These are phyloP conservation scores for Penicillium crystallinum DNA, from an alignment of 495 filamentous ascomycete genomes.

Conservation along the genomic window DNA sequence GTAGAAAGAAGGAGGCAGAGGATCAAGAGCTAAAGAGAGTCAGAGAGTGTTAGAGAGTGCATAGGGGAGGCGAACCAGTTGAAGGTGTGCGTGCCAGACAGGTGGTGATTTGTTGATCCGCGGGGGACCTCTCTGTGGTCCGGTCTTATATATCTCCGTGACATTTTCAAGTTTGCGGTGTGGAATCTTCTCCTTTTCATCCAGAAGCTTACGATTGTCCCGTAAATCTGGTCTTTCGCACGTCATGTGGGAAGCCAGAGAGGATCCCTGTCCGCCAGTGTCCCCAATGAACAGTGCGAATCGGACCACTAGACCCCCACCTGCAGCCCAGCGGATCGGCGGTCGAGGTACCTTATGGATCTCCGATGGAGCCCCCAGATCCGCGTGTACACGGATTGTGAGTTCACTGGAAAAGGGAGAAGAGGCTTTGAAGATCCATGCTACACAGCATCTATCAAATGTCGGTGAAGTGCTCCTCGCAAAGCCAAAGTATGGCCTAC, in stretches of 20 bases:
- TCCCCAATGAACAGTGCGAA: not conserved
- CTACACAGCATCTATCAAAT: not conserved
- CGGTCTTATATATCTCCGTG: not conserved
- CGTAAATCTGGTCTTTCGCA: not conserved
- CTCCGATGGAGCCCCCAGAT: not conserved
- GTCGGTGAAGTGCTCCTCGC: not conserved
- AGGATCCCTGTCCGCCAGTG: not conserved
- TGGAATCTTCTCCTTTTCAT: not conserved
- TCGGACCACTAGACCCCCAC: not conserved
- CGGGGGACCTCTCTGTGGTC: not conserved
- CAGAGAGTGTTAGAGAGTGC: not conserved
- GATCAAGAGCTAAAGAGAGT: slow-evolving; percentile 3
- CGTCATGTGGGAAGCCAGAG: not conserved
- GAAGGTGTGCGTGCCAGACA: slow-evolving; percentile 15
- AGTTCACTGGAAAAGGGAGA: not conserved
- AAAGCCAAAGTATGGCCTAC: not conserved
- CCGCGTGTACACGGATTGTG: not conserved
- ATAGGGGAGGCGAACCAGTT: slow-evolving; percentile 9
- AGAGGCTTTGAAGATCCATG: not conserved
- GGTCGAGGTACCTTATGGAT: not conserved
- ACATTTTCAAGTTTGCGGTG: slow-evolving; percentile 1
- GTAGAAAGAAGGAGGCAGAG: not conserved
- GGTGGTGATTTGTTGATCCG: slow-evolving; percentile 28
- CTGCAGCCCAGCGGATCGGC: not conserved
- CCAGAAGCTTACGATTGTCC: no score